These are phyloP conservation scores for Alternaria brassicae DNA, from an alignment of 2,329 filamentous ascomycete species.

Conservation along the genomic window DNA sequence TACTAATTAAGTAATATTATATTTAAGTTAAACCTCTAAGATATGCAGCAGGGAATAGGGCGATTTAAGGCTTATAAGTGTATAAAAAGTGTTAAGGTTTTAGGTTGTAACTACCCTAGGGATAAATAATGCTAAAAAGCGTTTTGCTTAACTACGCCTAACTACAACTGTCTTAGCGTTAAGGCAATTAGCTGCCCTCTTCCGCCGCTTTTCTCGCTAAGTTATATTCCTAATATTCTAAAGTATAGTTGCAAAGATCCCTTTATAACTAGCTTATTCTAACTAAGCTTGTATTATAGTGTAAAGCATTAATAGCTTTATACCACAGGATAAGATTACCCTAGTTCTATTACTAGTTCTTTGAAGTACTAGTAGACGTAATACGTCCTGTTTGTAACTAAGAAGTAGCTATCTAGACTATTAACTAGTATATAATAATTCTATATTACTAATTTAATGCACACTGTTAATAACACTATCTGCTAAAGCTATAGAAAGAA, in stretches of 20 bases:
- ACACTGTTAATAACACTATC: neutral
- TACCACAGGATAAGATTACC: constrained; percentile 1
- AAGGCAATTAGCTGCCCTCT: neutral
- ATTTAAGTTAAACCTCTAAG: neutral
- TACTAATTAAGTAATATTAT: neutral
- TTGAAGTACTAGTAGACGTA: neutral
- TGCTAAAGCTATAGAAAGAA: neutral
- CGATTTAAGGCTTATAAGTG: neutral
- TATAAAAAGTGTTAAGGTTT: neutral
- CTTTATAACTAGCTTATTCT: neutral
- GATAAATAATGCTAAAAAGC: neutral
- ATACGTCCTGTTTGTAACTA: neutral
- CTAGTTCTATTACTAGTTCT: constrained; percentile 6
- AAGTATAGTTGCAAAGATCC: constrained; percentile 3
- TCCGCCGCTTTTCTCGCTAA: neutral
- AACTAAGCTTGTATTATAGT: neutral
- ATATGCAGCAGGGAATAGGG: neutral
- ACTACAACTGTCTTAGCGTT: neutral
- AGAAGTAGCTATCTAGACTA: neutral
- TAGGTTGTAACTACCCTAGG: neutral
- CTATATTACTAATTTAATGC: neutral
- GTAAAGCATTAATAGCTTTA: neutral
- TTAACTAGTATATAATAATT: neutral
- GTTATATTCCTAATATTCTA: neutral
- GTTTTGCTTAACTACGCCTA: neutral